phyloP scores from a whole-genome alignment of 306 rosid species.

The Trifolium subterraneum region DNA sequence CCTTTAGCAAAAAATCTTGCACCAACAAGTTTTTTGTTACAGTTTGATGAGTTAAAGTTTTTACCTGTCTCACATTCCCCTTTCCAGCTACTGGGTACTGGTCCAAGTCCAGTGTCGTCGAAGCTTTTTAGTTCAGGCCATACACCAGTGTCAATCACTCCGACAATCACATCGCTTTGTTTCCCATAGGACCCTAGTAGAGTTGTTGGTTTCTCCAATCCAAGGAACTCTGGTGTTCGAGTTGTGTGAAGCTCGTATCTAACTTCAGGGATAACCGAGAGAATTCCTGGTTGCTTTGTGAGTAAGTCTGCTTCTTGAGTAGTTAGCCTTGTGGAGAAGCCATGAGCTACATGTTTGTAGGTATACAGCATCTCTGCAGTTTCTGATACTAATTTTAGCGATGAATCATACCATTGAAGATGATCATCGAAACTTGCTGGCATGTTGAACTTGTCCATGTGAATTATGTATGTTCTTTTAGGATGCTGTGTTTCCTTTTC shows the following conservation, averaged over 20 bases:
- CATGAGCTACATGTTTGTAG: slow-evolving; percentile 71
- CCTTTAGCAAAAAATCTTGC: slow-evolving; percentile 79
- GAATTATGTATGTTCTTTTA: slow-evolving; percentile 75
- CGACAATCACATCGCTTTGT: slow-evolving; percentile 65
- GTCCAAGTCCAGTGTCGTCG: slow-evolving; percentile 67
- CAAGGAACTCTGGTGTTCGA: slow-evolving; percentile 86
- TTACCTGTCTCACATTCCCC: slow-evolving; percentile 74
- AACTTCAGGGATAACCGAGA: slow-evolving; percentile 65
- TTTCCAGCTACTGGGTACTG: slow-evolving; percentile 73
- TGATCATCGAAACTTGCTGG: slow-evolving; percentile 67
- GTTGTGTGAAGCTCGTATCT: slow-evolving; percentile 88
- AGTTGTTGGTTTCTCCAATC: slow-evolving; percentile 50
- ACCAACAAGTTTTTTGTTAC: slow-evolving; percentile 83
- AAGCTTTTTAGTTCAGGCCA: slow-evolving; percentile 88
- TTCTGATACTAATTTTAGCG: slow-evolving; percentile 71
- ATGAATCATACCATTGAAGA: slow-evolving; percentile 72
- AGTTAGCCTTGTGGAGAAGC: slow-evolving; percentile 86
- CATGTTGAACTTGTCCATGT: slow-evolving; percentile 82
- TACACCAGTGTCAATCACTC: slow-evolving; percentile 85
- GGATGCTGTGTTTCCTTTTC: slow-evolving; percentile 46
- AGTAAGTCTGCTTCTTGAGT: slow-evolving; percentile 69
- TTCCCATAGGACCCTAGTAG: slow-evolving; percentile 36
- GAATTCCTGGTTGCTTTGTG: slow-evolving; percentile 62
- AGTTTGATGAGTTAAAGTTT: slow-evolving; percentile 67
- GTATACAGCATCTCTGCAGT: slow-evolving; percentile 79